Percentiles rank a stretch among this genome's conserved stretches.
These are phyloP conservation scores for Termitomyces sp. DNA, from an alignment of 768 basidiomycete species.

Conservation along the genomic window DNA sequence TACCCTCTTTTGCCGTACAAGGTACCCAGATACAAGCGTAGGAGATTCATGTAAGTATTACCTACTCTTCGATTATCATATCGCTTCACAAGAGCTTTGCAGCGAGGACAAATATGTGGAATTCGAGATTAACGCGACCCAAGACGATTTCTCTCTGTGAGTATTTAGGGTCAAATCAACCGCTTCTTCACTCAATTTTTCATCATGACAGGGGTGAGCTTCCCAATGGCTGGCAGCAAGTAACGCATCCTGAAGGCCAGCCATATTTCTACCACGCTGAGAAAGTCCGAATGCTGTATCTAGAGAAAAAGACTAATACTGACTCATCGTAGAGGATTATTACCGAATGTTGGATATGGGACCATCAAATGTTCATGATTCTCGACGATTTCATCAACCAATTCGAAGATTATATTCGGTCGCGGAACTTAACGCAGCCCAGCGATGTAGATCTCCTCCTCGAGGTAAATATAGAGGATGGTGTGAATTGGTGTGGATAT, in stretches of 20 bases:
- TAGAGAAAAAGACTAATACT: not conserved
- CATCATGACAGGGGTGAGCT: not conserved
- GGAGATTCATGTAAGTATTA: conserved; percentile 3
- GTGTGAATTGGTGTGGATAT: conserved; percentile 1
- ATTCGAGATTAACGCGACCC: not conserved
- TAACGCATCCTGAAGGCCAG: conserved; percentile 7
- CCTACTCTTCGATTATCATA: too few relatives aligned
- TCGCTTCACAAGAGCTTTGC: not conserved
- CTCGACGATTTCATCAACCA: not conserved
- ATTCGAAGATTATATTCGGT: conserved; percentile 1
- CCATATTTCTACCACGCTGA: conserved; percentile 5
- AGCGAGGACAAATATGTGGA: not conserved
- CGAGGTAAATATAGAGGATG: not conserved
- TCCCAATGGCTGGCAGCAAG: conserved; percentile 5
- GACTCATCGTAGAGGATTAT: not conserved
- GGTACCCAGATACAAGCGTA: conserved; percentile 9
- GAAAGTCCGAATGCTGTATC: not conserved
- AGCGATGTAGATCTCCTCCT: conserved; percentile 1
- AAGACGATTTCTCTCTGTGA: conserved; percentile 4
- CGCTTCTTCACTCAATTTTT: not conserved
- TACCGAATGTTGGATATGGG: conserved; percentile 7
- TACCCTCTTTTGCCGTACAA: conserved; percentile 4
- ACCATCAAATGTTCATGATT: not conserved
- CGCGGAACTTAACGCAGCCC: not conserved
- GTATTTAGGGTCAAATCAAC: not conserved